Evolutionary conservation across 495 filamentous ascomycete species (phyloP), one percentile per base, ranked within the genome.

Genomic region (Trichocladium uniseriatum): DNA sequence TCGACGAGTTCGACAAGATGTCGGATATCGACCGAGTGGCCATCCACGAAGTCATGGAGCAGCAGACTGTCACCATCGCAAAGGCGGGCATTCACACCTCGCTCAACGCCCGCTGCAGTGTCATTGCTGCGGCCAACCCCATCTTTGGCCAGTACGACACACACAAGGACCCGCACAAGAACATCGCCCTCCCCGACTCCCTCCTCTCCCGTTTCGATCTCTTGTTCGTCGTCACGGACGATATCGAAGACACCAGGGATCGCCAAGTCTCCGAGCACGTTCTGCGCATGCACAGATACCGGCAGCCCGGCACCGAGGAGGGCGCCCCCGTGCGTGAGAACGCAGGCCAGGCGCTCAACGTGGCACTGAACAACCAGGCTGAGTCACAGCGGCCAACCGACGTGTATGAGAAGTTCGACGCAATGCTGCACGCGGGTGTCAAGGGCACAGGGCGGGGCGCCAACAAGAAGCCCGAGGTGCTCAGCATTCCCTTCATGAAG

Each of bases 1-100:
- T 99, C 57, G 92, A 99, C 66, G 92, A 99, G 65, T 99, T 99
- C 62, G 92, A 99, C 69, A 99, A 99, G 70, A 99, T 99, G 92
- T 94, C 86, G 54, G 92, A 97, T 66, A 83, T 97, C 32, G 92
- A 99, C 65, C 82, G 92, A 55, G 92, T 99, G 18, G 92, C 92
- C 39, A 99, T 99, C 58, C 92, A 99, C 77, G 92, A 99, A 87
- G 92, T 99, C 48, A 99, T 99, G 92, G 92, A 99, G 68, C 92
- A 99, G 71, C 92, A 99, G 64, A 99, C 92, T 0, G 92, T 99
- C 51, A 99, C 92, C 22, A 97, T 99, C 59, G 92, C 92, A 22
- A 99, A 99, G 70, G 92, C 92, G 5, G 92, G 92, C 55, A 99
- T 99, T 41, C 92, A 99, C 68, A 99, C 92, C 6, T 94, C 89